Percentiles rank a stretch among this genome's conserved stretches.
Evolutionary conservation across 495 filamentous ascomycete species (phyloP).

Genomic region (Podospora fimiseda): DNA sequence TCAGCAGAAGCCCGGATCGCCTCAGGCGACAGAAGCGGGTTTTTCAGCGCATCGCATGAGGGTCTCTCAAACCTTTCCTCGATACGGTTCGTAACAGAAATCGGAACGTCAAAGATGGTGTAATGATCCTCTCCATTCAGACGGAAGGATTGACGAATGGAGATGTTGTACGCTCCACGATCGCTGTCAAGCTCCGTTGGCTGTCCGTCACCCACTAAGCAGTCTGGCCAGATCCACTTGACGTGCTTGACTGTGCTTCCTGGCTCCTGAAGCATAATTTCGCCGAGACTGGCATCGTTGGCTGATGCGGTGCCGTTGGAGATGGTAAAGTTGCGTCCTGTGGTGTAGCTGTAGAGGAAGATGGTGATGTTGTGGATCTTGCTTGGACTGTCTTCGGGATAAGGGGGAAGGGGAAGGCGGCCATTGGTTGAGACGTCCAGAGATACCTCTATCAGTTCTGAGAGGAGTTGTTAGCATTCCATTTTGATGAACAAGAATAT

Average conservation of each 20-base stretch:
- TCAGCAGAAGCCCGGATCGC: conserved; percentile 30
- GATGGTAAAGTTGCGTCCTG: conserved; percentile 60
- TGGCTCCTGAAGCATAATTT: conserved; percentile 54
- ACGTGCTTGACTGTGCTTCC: conserved; percentile 64
- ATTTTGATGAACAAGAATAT: neutral
- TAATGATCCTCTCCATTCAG: conserved; percentile 56
- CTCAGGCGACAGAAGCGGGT: conserved; percentile 35
- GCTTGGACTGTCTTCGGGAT: conserved; percentile 40
- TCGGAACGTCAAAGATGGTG: conserved; percentile 62
- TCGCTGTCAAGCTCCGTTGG: conserved; percentile 26
- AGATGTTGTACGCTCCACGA: conserved; percentile 51
- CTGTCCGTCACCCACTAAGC: conserved; percentile 53
- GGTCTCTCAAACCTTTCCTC: conserved; percentile 31
- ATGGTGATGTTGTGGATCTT: conserved; percentile 57
- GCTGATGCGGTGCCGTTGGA: conserved; percentile 55
- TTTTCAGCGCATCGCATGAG: conserved; percentile 41
- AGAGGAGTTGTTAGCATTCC: neutral
- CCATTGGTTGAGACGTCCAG: conserved; percentile 62
- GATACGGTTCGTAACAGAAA: conserved; percentile 61
- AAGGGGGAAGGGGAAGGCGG: conserved; percentile 52
- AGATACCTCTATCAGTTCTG: conserved; percentile 57
- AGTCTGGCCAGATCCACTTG: conserved; percentile 61
- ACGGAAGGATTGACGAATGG: conserved; percentile 61
- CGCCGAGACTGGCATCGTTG: conserved; percentile 50
- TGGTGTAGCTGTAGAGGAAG: conserved; percentile 56